These are phyloP conservation scores for Fusarium sp. DNA, from an alignment of 2,329 filamentous ascomycete genomes.

Conservation along the genomic window DNA sequence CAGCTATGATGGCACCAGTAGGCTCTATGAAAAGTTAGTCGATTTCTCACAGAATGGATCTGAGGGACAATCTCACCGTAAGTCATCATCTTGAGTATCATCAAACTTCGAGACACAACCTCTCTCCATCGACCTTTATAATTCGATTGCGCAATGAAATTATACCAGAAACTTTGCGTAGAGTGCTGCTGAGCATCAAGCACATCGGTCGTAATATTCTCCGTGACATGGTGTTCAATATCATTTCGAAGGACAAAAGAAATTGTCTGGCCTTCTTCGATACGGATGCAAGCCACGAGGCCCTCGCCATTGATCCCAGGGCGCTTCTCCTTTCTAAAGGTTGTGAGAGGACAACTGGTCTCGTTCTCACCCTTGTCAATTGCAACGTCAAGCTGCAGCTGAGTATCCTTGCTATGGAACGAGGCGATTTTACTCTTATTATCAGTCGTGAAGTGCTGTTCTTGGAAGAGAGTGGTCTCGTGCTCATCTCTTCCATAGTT, in stretches of 20 bases:
- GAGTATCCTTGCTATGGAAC: conserved; percentile 66
- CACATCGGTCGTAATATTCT: conserved; percentile 64
- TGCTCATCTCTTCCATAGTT: conserved; percentile 73
- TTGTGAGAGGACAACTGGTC: conserved; percentile 58
- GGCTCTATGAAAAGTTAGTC: conserved; percentile 59
- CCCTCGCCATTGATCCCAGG: conserved; percentile 67
- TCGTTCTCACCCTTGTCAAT: conserved; percentile 62
- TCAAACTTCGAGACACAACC: conserved; percentile 73
- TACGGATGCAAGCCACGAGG: conserved; percentile 64
- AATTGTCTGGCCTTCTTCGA: conserved; percentile 72
- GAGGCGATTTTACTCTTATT: conserved; percentile 66
- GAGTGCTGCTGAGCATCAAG: conserved; percentile 71
- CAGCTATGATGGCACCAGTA: conserved; percentile 78
- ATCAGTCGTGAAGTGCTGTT: conserved; percentile 49
- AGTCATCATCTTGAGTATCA: conserved; percentile 79
- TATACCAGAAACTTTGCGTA: conserved; percentile 76
- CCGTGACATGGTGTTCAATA: conserved; percentile 63
- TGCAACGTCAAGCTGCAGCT: conserved; percentile 73
- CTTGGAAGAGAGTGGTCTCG: conserved; percentile 62
- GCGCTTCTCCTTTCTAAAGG: conserved; percentile 62
- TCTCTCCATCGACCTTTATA: conserved; percentile 79
- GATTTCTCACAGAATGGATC: too few species aligned
- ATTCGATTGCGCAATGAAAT: conserved; percentile 74
- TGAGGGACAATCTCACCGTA: conserved; percentile 52
- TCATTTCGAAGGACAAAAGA: conserved; percentile 75